These are phyloP conservation scores for Neurospora crassa DNA, from an alignment of 2,329 filamentous ascomycete genomes.

Conservation along the genomic window DNA sequence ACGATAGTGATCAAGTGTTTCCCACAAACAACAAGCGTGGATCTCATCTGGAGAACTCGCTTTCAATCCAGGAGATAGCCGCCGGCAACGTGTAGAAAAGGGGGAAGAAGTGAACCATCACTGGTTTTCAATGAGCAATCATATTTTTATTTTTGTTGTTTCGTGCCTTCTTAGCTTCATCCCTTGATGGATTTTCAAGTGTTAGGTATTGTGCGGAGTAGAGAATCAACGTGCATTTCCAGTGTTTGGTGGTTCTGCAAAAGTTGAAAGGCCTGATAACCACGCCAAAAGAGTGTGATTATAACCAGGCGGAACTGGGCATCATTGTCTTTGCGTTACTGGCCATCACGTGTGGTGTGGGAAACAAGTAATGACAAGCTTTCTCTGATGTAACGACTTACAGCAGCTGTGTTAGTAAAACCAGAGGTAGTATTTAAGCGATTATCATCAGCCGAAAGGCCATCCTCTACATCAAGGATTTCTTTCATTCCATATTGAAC, in stretches of 20 bases:
- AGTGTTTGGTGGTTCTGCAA: background rate
- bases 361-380: background rate
- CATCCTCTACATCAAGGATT: background rate
- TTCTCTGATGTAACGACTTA: background rate
- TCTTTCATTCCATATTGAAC: background rate
- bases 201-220: background rate
- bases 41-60: background rate
- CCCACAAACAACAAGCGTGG: background rate
- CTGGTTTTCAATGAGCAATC: background rate
- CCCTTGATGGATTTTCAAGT: background rate
- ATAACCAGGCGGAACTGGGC: background rate
- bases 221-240: background rate
- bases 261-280: background rate
- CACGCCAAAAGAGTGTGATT: background rate
- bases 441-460: background rate
- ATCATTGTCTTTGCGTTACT: constrained; percentile 12
- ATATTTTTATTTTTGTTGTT: background rate
- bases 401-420: background rate
- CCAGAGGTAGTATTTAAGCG: background rate
- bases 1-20: background rate
- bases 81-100: background rate
- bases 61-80: background rate
- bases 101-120: background rate
- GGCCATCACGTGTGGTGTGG: constrained; percentile 12
- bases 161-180: background rate